Evolutionary conservation across 768 basidiomycete genomes (phyloP).

Genomic region (Pulveroboletus sp.): DNA sequence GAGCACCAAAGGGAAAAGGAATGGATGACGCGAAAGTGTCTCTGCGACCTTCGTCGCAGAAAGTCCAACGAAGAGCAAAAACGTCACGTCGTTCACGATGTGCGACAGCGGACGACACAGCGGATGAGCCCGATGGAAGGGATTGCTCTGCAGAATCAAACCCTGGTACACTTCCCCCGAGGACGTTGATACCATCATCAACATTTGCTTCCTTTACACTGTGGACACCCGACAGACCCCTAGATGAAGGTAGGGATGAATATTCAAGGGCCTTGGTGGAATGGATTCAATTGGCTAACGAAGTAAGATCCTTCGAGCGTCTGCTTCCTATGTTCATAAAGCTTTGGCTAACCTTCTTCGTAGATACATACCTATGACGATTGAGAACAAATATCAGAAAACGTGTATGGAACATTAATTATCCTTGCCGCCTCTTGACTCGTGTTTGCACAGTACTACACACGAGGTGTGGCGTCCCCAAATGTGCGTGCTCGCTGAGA

Average conservation of each 20-base stretch:
- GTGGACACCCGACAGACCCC: conserved; percentile 71
- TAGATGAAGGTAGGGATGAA: conserved; percentile 68
- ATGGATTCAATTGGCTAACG: conserved; percentile 62
- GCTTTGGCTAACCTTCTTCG: not conserved
- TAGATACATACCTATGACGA: conserved; percentile 29
- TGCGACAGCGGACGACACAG: conserved; percentile 28
- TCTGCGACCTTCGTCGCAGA: conserved; percentile 1
- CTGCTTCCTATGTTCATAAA: not conserved
- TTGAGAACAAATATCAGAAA: not conserved
- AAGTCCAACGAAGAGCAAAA: conserved; percentile 12
- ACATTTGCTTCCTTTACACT: conserved; percentile 66
- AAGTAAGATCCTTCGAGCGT: conserved; percentile 40
- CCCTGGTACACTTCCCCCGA: conserved; percentile 18
- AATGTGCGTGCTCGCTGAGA: too few species aligned
- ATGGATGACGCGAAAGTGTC: conserved; percentile 8
- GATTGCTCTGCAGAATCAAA: conserved; percentile 12
- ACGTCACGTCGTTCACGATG: conserved; percentile 19
- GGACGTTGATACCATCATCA: conserved; percentile 44
- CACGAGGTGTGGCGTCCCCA: too few species aligned
- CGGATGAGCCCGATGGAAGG: conserved; percentile 22
- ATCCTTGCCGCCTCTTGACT: not conserved
- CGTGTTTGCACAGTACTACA: not conserved
- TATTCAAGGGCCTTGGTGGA: conserved; percentile 65
- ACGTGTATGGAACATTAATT: not conserved
- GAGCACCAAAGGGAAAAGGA: conserved; percentile 21